These are phyloP conservation scores for Jamesozyma piceae DNA, from an alignment of 805 yeast species.

Conservation along the genomic window DNA sequence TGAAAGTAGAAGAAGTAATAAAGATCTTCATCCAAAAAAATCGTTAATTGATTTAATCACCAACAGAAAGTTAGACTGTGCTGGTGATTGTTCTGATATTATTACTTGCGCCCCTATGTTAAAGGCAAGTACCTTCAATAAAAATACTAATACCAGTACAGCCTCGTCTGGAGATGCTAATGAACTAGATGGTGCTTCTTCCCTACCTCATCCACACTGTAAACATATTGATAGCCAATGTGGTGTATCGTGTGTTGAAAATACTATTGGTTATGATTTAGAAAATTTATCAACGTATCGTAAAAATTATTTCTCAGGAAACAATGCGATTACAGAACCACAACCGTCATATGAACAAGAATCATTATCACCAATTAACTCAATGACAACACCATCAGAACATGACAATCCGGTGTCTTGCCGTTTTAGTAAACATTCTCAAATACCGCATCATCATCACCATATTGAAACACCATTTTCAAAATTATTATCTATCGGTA, in stretches of 20 bases:
- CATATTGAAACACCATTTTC: conserved; percentile 70
- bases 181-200: background rate
- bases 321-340: background rate
- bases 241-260: conserved; percentile 26
- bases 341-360: background rate
- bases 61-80: conserved; percentile 3
- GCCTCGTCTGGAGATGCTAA: background rate
- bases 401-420: background rate
- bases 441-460: conserved; percentile 51
- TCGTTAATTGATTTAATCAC: conserved; percentile 14
- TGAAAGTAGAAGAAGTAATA: background rate
- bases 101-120: conserved; percentile 13
- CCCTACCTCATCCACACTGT: background rate
- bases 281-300: conserved; percentile 29
- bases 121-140: background rate
- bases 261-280: conserved; percentile 30
- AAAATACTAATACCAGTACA: background rate
- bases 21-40: background rate
- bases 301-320: conserved; percentile 18
- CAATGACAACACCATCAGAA: no score
- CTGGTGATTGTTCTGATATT: conserved; percentile 9
- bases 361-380: background rate
- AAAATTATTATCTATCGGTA: conserved; percentile 71
- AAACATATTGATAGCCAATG: conserved; percentile 1
- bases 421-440: background rate